A percentile compares a stretch with the other conserved stretches of the same genome.
Evolutionary conservation across 1,139 yeast genomes (phyloP).

Genomic region (Chernovozyma aurita): DNA sequence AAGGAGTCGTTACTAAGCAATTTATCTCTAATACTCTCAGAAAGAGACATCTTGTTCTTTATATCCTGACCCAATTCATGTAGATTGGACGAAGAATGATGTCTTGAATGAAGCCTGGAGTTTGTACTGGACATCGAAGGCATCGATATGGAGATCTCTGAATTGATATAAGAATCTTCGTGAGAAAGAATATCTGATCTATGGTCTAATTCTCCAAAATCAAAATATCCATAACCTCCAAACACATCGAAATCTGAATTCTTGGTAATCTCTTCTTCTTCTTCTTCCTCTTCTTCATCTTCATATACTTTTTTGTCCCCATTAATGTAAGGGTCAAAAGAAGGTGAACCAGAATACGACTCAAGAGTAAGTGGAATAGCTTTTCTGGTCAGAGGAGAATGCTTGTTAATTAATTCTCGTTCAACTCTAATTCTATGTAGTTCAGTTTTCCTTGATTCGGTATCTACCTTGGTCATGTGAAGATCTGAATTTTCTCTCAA

Average conservation of each 20-base stretch:
- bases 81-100: conserved; percentile 30
- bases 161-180: conserved; percentile 26
- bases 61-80: conserved; percentile 14
- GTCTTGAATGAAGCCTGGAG: conserved; percentile 21
- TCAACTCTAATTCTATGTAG: conserved; percentile 33
- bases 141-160: conserved; percentile 18
- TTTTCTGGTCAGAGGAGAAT: conserved; percentile 4
- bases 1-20: conserved; percentile 10
- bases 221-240: conserved; percentile 77
- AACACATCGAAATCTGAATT: conserved; percentile 32
- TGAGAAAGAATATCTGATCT: conserved; percentile 28
- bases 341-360: not conserved
- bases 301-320: too few relatives aligned
- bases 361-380: conserved; percentile 9
- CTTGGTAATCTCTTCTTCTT: too few relatives aligned
- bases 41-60: conserved; percentile 26
- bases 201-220: conserved; percentile 52
- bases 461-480: conserved; percentile 30
- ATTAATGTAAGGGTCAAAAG: too few relatives aligned
- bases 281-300: too few relatives aligned
- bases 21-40: conserved; percentile 36
- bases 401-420: conserved; percentile 22
- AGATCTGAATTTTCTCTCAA: conserved; percentile 39
- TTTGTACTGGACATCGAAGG: conserved; percentile 10
- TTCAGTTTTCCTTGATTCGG: conserved; percentile 31